phyloP scores from a whole-genome alignment of 306 rosid genomes.

The Cucumis hystrix region DNA sequence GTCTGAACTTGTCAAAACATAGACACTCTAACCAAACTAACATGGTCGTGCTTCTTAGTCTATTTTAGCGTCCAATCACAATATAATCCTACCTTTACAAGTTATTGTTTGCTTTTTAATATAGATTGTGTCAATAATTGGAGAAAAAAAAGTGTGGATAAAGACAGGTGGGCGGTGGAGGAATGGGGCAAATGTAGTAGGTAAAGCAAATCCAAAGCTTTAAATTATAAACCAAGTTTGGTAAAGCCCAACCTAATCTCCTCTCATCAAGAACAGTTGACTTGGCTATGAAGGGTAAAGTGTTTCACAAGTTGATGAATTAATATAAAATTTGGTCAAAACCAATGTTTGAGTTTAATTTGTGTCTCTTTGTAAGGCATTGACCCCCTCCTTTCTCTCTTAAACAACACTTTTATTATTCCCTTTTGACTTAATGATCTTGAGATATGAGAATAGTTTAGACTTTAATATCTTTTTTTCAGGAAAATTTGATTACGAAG shows the following conservation, averaged over 20 bases:
- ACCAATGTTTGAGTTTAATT: neutral
- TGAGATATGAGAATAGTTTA: neutral
- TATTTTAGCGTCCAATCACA: neutral
- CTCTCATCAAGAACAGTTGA: neutral
- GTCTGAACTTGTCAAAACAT: too few species aligned
- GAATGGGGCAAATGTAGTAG: neutral
- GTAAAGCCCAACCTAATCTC: neutral
- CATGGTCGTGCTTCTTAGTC: too few species aligned
- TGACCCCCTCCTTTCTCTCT: neutral
- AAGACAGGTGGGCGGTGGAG: neutral
- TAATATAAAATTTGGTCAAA: constrained; percentile 2
- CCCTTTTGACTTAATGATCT: too few species aligned
- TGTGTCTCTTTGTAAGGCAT: constrained; percentile 2
- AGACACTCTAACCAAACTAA: too few species aligned
- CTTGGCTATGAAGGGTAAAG: neutral
- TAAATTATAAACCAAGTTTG: neutral
- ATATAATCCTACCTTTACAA: neutral
- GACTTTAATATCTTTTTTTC: neutral
- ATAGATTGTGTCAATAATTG: neutral
- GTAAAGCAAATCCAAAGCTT: neutral
- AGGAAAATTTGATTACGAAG: neutral
- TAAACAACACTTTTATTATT: neutral
- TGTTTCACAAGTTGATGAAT: neutral
- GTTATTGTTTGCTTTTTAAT: neutral
- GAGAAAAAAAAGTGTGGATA: neutral